Evolutionary conservation across 2,329 filamentous ascomycete species (phyloP).

Genomic region (Sclerotinia spermophila): DNA sequence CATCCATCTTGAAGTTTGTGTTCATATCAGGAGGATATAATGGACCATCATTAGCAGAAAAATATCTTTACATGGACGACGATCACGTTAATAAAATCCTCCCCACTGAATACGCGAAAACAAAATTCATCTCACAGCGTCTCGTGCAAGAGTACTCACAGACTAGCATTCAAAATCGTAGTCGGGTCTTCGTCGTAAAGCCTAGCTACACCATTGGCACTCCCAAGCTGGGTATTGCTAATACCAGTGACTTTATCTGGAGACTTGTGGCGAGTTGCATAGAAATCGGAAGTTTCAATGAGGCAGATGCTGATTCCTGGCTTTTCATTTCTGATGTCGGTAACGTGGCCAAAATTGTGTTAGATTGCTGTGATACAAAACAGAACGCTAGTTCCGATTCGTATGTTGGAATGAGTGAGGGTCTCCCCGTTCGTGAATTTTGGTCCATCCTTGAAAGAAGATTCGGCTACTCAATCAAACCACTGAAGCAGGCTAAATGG

Average conservation of each 20-base stretch:
- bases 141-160: slow-evolving; percentile 46
- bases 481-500: slow-evolving; percentile 11
- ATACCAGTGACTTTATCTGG: slow-evolving; percentile 33
- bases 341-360: slow-evolving; percentile 20
- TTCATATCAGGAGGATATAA: slow-evolving; percentile 34
- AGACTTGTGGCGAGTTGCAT: slow-evolving; percentile 26
- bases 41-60: slow-evolving; percentile 35
- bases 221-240: slow-evolving; percentile 28
- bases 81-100: slow-evolving; percentile 37
- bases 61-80: slow-evolving; percentile 49
- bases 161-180: neutral
- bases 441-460: slow-evolving; percentile 12
- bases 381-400: neutral
- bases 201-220: slow-evolving; percentile 31
- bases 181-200: slow-evolving; percentile 25
- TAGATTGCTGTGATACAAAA: slow-evolving; percentile 7
- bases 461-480: slow-evolving; percentile 13
- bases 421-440: slow-evolving; percentile 16
- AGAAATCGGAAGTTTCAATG: slow-evolving; percentile 23
- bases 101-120: slow-evolving; percentile 80
- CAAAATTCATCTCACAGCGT: slow-evolving; percentile 69
- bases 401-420: slow-evolving; percentile 2
- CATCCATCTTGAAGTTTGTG: slow-evolving; percentile 24
- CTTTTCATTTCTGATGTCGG: slow-evolving; percentile 25
- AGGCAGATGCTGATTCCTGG: slow-evolving; percentile 22